Evolutionary conservation across 176 grass and related monocot genomes (phyloP).

Genomic region (Canna indica): DNA sequence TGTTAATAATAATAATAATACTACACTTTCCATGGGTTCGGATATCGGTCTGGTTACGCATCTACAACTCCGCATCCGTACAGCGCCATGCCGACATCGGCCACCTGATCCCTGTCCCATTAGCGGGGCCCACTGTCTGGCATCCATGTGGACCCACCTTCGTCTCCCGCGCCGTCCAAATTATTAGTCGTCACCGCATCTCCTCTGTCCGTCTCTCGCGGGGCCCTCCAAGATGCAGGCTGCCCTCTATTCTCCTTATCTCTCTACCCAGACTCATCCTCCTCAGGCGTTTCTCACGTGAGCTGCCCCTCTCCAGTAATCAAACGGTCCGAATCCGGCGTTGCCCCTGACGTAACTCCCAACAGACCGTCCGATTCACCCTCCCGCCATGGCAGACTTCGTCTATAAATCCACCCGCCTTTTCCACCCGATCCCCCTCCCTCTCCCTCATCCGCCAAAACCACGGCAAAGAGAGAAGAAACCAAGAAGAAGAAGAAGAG

Average conservation of each 20-base stretch:
- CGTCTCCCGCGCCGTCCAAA: too few relatives aligned
- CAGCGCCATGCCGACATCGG: not conserved
- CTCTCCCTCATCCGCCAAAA: not conserved
- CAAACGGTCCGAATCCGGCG: not conserved
- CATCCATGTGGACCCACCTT: not conserved
- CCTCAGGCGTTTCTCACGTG: not conserved
- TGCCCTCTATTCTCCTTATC: not conserved
- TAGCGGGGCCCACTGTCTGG: not conserved
- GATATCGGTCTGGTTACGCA: too few relatives aligned
- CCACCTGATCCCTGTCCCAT: not conserved
- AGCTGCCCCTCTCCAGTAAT: not conserved
- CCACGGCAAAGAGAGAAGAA: not conserved
- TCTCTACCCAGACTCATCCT: not conserved
- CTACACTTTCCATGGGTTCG: too few relatives aligned
- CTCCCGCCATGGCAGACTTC: not conserved
- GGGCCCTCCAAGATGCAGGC: not conserved
- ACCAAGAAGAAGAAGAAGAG: not conserved
- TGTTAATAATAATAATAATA: too few relatives aligned
- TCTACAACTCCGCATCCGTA: not conserved
- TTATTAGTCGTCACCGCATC: too few relatives aligned
- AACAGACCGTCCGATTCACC: not conserved
- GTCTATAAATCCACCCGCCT: not conserved
- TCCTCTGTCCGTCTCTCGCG: too few relatives aligned
- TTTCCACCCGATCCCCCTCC: not conserved
- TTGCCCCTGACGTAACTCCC: not conserved